These are phyloP conservation scores for Phialocephala subalpina DNA, from an alignment of 2,329 filamentous ascomycete species.

Conservation along the genomic window DNA sequence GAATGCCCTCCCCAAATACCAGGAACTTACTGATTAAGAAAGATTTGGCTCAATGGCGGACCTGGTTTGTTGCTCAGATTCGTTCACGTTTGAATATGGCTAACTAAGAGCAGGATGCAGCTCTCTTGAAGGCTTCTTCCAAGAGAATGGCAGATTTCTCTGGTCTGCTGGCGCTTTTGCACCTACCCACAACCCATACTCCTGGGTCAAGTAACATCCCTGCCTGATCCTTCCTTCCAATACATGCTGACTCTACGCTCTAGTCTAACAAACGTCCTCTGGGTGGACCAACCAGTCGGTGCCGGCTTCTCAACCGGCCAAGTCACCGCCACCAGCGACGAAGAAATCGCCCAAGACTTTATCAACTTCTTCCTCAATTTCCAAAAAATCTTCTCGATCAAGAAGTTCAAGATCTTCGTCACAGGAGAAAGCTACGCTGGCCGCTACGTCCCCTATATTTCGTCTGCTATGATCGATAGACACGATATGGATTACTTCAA, in stretches of 20 bases:
- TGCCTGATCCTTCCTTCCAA: not conserved
- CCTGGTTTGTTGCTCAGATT: slow-evolving; percentile 38
- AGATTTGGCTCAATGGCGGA: slow-evolving; percentile 58
- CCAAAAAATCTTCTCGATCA: slow-evolving; percentile 58
- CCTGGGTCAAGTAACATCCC: slow-evolving; percentile 40
- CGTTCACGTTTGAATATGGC: too few species aligned
- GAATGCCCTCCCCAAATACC: too few species aligned
- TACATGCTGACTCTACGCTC: not conserved
- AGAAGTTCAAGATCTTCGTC: slow-evolving; percentile 61
- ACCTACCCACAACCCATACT: slow-evolving; percentile 25
- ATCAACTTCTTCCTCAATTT: slow-evolving; percentile 62
- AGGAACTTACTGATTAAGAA: too few species aligned
- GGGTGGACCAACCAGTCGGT: slow-evolving; percentile 56
- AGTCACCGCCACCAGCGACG: slow-evolving; percentile 49
- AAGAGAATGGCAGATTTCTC: slow-evolving; percentile 46
- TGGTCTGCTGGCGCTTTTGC: slow-evolving; percentile 42
- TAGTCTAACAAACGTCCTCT: slow-evolving; percentile 50
- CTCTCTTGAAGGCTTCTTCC: slow-evolving; percentile 44
- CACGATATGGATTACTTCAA: slow-evolving; percentile 59
- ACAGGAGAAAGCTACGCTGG: slow-evolving; percentile 63
- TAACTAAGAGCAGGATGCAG: slow-evolving; percentile 48
- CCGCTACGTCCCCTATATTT: slow-evolving; percentile 64
- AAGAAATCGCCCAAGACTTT: slow-evolving; percentile 55
- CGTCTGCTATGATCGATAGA: slow-evolving; percentile 57
- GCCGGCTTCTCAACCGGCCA: slow-evolving; percentile 37